Conservation (phyloP, 371 early-diverging fungal genomes). For the Mortierella sp. region DNA sequence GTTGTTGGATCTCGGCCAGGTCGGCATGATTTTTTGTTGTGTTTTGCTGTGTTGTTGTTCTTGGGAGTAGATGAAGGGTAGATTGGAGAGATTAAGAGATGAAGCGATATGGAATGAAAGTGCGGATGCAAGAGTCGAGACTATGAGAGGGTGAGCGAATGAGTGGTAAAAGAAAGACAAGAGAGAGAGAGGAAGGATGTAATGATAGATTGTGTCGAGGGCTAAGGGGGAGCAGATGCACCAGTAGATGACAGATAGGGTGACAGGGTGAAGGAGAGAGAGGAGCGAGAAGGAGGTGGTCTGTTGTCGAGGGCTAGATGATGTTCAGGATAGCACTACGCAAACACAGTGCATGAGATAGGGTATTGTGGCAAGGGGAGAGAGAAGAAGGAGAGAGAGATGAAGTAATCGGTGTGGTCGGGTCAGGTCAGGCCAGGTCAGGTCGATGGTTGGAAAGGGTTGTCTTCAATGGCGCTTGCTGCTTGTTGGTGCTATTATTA, state of each 20-base stretch:
- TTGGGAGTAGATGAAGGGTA: too few species aligned
- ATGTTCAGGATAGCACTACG: not conserved
- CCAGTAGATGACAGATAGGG: not conserved
- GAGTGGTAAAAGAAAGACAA: not conserved
- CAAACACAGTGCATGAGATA: not conserved
- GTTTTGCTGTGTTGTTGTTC: not conserved
- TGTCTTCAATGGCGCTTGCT: not conserved
- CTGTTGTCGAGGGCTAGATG: not conserved
- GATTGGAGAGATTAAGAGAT: not conserved
- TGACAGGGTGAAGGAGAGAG: not conserved
- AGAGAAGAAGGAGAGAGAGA: not conserved
- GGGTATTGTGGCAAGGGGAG: not conserved
- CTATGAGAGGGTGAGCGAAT: not conserved
- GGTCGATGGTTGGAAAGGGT: slow-evolving; percentile 18
- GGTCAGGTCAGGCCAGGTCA: slow-evolving; percentile 7
- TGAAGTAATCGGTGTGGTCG: slow-evolving; percentile 11
- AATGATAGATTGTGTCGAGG: not conserved
- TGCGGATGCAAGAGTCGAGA: not conserved
- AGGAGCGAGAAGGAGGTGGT: not conserved
- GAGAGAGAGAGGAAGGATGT: not conserved
- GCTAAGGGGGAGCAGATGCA: not conserved
- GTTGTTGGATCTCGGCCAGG: slow-evolving; percentile 22
- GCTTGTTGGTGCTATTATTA: slow-evolving; percentile 6
- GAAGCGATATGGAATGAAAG: not conserved
- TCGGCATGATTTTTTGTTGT: slow-evolving; percentile 19